Conservation (phyloP, 75 land plant species). For the Larix kaempferi region DNA sequence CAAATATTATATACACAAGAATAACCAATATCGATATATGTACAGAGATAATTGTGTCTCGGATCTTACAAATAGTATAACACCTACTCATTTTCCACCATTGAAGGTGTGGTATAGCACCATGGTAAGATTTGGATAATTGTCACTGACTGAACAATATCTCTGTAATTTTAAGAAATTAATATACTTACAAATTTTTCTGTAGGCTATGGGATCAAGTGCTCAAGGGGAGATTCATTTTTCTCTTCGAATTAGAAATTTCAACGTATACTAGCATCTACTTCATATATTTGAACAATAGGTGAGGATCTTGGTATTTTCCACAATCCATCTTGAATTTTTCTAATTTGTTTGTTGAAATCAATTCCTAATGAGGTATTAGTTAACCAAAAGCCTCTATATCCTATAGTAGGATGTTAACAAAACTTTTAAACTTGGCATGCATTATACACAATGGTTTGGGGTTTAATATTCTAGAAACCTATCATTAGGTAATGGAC, state of each 20-base stretch:
- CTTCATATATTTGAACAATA: constrained; percentile 78
- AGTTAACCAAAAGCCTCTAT: no score
- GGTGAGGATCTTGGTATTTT: constrained; percentile 37
- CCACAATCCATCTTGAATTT: neutral
- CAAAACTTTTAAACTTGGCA: neutral
- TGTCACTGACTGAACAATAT: neutral
- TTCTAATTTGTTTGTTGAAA: neutral
- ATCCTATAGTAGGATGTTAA: no score
- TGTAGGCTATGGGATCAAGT: constrained; percentile 57
- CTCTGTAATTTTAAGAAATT: neutral
- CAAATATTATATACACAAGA: no score
- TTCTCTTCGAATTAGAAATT: no score
- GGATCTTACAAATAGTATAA: constrained; percentile 64
- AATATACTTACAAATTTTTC: neutral
- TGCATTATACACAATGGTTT: constrained; percentile 61
- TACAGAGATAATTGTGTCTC: no score
- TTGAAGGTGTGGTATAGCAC: constrained; percentile 47
- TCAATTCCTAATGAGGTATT: neutral
- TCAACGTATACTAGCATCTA: constrained; percentile 83
- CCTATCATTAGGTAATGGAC: constrained; percentile 93
- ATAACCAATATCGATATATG: no score
- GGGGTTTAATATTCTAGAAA: constrained; percentile 89
- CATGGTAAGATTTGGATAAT: neutral
- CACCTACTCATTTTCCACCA: constrained; percentile 67
- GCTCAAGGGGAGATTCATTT: constrained; percentile 69